Base-by-base conservation (phyloP, 331 rosid genomes). In the Ulmus americana region DNA sequence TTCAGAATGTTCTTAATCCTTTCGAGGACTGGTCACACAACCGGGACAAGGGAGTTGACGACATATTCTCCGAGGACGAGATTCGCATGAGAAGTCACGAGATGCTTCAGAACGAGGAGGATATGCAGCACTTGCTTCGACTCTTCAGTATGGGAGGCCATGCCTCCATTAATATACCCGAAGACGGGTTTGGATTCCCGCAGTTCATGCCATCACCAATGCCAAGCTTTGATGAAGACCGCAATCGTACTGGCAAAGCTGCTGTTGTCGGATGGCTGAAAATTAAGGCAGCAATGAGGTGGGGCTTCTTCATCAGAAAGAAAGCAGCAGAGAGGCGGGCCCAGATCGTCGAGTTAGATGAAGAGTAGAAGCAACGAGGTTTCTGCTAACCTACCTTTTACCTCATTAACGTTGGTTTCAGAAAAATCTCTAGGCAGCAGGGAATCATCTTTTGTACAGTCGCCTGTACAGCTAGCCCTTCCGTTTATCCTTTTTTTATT, bases 271-370 rank as follows among this genome's bases (percentile, higher is more conserved):
- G 99, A 22, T 94, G 99, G 96, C 71, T 94, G 77, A 94, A 94
- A 81, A 94, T 94, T 70, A 94, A 94, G 84, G 97, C 97, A 44
- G 99, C 99, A 71, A 94, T 94, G 99, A 87, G 99, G 77, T 94
- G 99, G 99, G 99, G 99, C 10, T 90, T 94, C 85, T 94, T 94
- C 66, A 81, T 90, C 76, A 72, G 97, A 80, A 94, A 84, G 85
- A 94, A 77, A 76, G 99, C 90, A 35, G 99, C 99, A 4, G 96
- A 90, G 84, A 90, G 84, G 75, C 91, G 97, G 76, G 99, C 99
- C 39, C 97, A 87, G 81, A 48, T 94, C 72, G 96, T 80, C 70
- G 99, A 94, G 88, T 62, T 94, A 63, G 99, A 90, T 45, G 97
- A 94, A 49, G 83, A 77, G 8, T 85, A 88, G 82, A 74, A 22